phyloP scores from a whole-genome alignment of 2,329 filamentous ascomycete species.

The Botryotinia narcissicola region DNA sequence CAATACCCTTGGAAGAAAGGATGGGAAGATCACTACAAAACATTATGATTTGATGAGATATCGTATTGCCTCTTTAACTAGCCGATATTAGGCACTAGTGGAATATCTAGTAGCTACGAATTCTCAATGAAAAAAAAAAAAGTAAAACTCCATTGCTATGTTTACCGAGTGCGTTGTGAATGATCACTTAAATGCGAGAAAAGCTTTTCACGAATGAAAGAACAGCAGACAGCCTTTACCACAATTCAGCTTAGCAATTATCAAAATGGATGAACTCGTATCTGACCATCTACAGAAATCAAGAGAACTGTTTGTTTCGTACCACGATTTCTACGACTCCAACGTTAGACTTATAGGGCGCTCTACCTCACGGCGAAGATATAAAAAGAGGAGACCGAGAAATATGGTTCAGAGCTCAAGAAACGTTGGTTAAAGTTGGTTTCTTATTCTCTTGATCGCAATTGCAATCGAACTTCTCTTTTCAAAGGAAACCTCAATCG shows the following conservation, averaged over 20 bases:
- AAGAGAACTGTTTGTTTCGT: background rate
- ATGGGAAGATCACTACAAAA: background rate
- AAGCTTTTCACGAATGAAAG: background rate
- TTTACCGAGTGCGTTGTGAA: background rate
- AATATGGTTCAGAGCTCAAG: background rate
- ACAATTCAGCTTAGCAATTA: background rate
- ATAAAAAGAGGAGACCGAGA: background rate
- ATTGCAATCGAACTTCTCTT: background rate
- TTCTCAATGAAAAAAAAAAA: conserved; percentile 7
- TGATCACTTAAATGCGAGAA: background rate
- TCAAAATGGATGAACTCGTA: background rate
- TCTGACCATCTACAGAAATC: background rate
- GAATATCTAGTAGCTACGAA: background rate
- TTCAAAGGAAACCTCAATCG: background rate
- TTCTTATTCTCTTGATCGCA: background rate
- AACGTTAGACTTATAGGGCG: background rate
- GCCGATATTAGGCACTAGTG: background rate
- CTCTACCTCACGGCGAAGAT: background rate
- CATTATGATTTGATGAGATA: background rate
- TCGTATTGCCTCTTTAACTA: background rate
- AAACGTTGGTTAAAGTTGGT: background rate
- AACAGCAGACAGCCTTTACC: background rate
- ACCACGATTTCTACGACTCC: background rate
- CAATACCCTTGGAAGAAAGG: background rate
- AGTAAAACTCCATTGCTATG: background rate